phyloP scores from a whole-genome alignment of 345 rosid genomes.

The Lepidium africanum region DNA sequence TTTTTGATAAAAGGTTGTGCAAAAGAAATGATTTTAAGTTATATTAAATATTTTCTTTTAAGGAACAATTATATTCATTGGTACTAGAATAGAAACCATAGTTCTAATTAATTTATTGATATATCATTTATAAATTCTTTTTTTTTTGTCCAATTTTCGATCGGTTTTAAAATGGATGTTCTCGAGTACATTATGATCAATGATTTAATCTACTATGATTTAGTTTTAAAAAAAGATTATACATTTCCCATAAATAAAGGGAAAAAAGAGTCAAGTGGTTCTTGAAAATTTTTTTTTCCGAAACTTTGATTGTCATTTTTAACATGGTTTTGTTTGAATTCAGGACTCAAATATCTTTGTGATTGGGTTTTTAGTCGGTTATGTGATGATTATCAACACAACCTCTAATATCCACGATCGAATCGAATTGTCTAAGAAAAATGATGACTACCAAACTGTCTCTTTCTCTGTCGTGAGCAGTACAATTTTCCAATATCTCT shows the following conservation, averaged over 20 bases:
- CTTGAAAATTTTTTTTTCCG: background rate
- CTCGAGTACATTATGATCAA: no score
- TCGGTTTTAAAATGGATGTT: no score
- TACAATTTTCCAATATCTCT: background rate
- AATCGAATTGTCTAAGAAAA: background rate
- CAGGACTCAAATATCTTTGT: background rate
- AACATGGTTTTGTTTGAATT: background rate
- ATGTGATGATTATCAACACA: slow-evolving; percentile 1
- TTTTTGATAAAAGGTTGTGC: no score
- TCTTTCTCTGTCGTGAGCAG: background rate
- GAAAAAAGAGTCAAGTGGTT: background rate
- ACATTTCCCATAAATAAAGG: background rate
- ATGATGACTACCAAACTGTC: slow-evolving; percentile 15
- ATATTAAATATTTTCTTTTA: no score
- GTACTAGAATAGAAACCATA: background rate
- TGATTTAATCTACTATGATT: background rate
- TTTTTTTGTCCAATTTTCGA: no score
- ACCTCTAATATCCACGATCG: background rate
- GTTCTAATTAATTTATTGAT: background rate
- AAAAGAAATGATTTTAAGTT: no score
- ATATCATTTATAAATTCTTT: background rate
- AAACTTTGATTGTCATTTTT: background rate
- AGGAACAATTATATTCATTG: no score
- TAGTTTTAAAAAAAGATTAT: no score
- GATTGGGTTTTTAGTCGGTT: background rate